Base-by-base conservation (phyloP, 1,139 yeast genomes). In the Geotrichum histeridarum region DNA sequence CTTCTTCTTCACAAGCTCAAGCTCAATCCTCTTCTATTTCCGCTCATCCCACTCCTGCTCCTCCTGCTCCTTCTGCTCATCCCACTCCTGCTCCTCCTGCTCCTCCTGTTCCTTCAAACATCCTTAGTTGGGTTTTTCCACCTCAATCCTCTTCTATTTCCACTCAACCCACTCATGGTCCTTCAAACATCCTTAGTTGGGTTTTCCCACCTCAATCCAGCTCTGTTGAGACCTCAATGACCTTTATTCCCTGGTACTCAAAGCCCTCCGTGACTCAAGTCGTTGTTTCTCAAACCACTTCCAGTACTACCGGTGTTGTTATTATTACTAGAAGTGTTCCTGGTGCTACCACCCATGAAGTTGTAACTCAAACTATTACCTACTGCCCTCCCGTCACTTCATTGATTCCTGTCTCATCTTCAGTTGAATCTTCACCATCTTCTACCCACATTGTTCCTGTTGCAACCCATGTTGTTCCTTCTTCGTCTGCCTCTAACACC, bases 341-440 rank as follows among this genome's bases (percentile, higher is more conserved):
- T 39, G 51, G 51, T n/a, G 22, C 32, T 7, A 48, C 45, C 1
- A 39, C 51, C n/a, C 38, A 31, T 39, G 51, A 48, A 9, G 51
- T 41, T 32, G 33, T 48, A 8, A 48, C 51, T 4, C 15, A 30
- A 17, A 48, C 51, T 22, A n/a, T 39, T 8, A 48, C 51, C 3
- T 48, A 18, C 39, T 48, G 51, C 41, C 51, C 51, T 48, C 45
- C 51, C 3, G 45, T 30, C 1, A 39, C 51, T 11, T 11, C 50
- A 14, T n/a, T 37, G 14, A 35, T 47, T 18, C 43, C 42, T n/a
- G 42, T 37, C n/a, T 27, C 2, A 15, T 22, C 43, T 14, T 35
- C 17, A 14, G 17, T 12, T 37, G 36, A 12, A 18, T 36, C 33
- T 8, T 37, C 50, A 18, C 4, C 42, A 37, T n/a, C 22, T 22